Percentiles rank a stretch among this genome's conserved stretches.
These are phyloP conservation scores for Xylaria sp. DNA, from an alignment of 495 filamentous ascomycete genomes.

Conservation along the genomic window DNA sequence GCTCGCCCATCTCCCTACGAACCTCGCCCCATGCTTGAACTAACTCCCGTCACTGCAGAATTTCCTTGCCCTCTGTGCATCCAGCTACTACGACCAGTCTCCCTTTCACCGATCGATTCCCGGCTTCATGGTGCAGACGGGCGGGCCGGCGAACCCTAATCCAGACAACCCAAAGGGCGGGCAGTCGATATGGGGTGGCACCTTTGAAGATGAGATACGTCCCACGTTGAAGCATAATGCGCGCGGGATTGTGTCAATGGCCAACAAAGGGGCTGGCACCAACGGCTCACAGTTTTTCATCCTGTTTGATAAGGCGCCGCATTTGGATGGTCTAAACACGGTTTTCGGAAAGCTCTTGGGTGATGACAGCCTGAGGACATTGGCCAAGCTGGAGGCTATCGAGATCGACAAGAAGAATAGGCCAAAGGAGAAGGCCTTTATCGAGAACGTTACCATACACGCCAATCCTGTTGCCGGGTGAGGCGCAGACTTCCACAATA, in stretches of 20 bases:
- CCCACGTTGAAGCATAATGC: constrained; percentile 84
- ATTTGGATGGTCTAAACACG: constrained; percentile 93
- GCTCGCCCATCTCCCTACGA: constrained; percentile 22
- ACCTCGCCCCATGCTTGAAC: not conserved
- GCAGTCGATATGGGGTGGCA: constrained; percentile 81
- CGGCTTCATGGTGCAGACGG: constrained; percentile 91
- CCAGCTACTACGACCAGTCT: constrained; percentile 81
- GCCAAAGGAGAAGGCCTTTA: constrained; percentile 72
- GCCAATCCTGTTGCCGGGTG: constrained; percentile 89
- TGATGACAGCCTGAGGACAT: constrained; percentile 66
- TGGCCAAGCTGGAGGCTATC: constrained; percentile 79
- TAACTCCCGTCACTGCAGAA: constrained; percentile 61
- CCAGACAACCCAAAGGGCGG: constrained; percentile 75
- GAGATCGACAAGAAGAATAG: constrained; percentile 90
- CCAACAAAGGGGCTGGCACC: constrained; percentile 83
- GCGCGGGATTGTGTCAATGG: constrained; percentile 89
- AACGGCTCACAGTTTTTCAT: constrained; percentile 98
- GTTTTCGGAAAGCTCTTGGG: constrained; percentile 85
- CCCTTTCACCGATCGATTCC: constrained; percentile 93
- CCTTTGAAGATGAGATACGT: constrained; percentile 92
- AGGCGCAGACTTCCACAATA: constrained; percentile 30
- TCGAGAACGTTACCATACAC: constrained; percentile 84
- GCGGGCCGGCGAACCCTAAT: constrained; percentile 71
- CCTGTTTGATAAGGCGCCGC: constrained; percentile 81
- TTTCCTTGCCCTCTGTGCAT: constrained; percentile 95